Evolutionary conservation across 192 early-diverging fungal species (phyloP).

Genomic region (Umbelopsis sp.): DNA sequence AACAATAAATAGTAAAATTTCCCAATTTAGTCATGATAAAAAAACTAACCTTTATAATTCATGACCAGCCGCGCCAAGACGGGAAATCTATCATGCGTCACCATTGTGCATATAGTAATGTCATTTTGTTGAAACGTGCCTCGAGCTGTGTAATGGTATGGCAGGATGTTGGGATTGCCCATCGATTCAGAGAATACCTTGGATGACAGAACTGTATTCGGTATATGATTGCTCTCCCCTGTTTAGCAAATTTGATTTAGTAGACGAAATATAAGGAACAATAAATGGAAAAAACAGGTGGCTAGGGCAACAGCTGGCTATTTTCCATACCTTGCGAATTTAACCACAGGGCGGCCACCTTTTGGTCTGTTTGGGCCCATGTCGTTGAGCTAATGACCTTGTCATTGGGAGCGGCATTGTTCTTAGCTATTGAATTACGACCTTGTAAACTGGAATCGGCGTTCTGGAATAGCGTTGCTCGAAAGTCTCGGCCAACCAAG

Average conservation of each 20-base stretch:
- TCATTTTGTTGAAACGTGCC: constrained; percentile 42
- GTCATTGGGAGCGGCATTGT: neutral
- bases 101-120: constrained; percentile 56
- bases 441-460: neutral
- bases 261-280: too few species aligned
- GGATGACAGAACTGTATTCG: constrained; percentile 41
- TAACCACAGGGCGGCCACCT: constrained; percentile 24
- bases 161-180: constrained; percentile 51
- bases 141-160: constrained; percentile 54
- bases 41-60: constrained; percentile 46
- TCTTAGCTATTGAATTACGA: constrained; percentile 28
- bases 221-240: constrained; percentile 15
- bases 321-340: constrained; percentile 7
- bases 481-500: neutral
- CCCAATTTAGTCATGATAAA: neutral
- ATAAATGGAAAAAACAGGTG: too few species aligned
- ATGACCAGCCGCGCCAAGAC: constrained; percentile 51
- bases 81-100: constrained; percentile 53
- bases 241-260: constrained; percentile 3
- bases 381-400: constrained; percentile 11
- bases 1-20: constrained; percentile 2
- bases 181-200: constrained; percentile 54
- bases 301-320: too few species aligned
- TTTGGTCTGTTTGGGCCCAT: neutral
- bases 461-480: neutral